Base-by-base conservation (phyloP, 345 rosid genomes). In the Gossypium arboreum region DNA sequence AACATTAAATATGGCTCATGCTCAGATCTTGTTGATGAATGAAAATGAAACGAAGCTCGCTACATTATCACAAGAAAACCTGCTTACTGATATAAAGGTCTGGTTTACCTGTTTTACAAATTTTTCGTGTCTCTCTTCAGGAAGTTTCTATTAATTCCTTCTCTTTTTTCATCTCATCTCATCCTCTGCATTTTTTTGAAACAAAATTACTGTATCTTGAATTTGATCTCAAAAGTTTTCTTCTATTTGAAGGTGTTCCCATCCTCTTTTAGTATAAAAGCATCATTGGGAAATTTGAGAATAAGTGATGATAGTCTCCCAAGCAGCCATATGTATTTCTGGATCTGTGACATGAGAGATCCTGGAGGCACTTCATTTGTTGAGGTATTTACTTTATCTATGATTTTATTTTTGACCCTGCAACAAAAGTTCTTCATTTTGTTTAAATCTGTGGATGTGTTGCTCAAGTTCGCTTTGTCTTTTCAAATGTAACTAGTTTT, bases 311-410 rank as follows among this genome's bases (percentile, higher is more conserved):
- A 94, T 56, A 91, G 98, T 84, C 98, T 94, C 79, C 90, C 93
- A 55, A 78, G 78, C 72, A 77, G 77, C 78, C 98, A 94, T 79
- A 75, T 92, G 85, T 94, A 94, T 86, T 94, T 86, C 84, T 89
- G 97, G 98, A 88, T 90, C 50, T 94, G 98, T 84, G 98, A 94
- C 86, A 94, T 91, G 98, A 91, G 98, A 81, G 90, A 92, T 87
- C 93, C 97, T 34, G 95, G 97, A 67, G 98, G 98, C 74, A 91
- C 90, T 80, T 94, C 98, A 73, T 94, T 94, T 82, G 93, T 94
- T 79, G 98, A 94, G 94, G 98, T 94, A 78, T 59, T 72, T 71
- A 11, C 45, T 51, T 62, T 74, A 18, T 16, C 48, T 39, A 15
- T 62, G 12, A 39, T 70, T 41, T 25, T 44, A 34, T 34, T 66